Evolutionary conservation across 441 rosid genomes (phyloP).

Genomic region (Theobroma grandiflorum): DNA sequence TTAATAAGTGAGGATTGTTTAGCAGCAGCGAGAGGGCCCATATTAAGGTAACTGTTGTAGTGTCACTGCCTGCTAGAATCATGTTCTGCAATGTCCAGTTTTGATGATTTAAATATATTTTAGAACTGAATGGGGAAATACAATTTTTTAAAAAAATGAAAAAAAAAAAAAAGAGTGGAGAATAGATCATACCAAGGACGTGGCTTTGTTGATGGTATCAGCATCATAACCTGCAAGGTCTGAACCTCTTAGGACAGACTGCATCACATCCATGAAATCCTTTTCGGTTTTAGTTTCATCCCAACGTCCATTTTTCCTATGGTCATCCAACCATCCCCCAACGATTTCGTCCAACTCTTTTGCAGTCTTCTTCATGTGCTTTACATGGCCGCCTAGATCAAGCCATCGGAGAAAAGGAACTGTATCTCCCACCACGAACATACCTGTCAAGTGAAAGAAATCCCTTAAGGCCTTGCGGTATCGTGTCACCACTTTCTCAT

Average conservation of each 20-base stretch:
- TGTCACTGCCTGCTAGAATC: conserved; percentile 28
- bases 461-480: conserved; percentile 33
- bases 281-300: conserved; percentile 24
- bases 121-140: background rate
- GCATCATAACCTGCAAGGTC: conserved; percentile 32
- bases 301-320: conserved; percentile 19
- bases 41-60: conserved; percentile 24
- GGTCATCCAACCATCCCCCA: conserved; percentile 44
- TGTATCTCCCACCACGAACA: conserved; percentile 40
- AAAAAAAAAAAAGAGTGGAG: background rate
- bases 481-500: conserved; percentile 26
- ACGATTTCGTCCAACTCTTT: conserved; percentile 34
- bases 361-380: conserved; percentile 40
- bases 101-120: no score
- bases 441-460: conserved; percentile 35
- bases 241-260: conserved; percentile 20
- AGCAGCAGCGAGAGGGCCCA: conserved; percentile 25
- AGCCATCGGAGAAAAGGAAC: conserved; percentile 51
- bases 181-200: conserved; percentile 36
- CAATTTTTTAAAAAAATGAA: background rate
- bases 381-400: conserved; percentile 46
- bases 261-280: conserved; percentile 52
- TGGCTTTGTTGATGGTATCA: conserved; percentile 46
- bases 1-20: background rate
- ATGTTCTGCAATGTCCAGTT: conserved; percentile 9